Evolutionary conservation across 1,284 basidiomycete genomes (phyloP), one percentile per base, ranked within the genome.

Genomic region (Schizophyllum amplum): DNA sequence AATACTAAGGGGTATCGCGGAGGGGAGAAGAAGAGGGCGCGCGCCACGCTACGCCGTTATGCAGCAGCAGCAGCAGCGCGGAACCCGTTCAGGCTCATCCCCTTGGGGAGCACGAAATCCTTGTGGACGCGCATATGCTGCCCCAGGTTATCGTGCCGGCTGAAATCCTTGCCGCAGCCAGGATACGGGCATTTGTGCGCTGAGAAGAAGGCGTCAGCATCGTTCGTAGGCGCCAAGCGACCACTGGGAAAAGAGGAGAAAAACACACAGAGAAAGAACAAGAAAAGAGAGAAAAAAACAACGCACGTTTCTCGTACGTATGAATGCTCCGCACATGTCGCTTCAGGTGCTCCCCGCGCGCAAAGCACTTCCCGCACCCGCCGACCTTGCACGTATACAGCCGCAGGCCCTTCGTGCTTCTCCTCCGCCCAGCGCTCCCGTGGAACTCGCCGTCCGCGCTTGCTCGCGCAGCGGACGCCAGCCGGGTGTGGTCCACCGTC

Each of bases 81-180:
- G 48, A 50, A 24, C 11, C 21, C 13, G 48, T 21, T 50, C 15
- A 52, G 54, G 21, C 27, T 24, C 23, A 54, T 42, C 47, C 64
- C 62, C 51, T 64, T 60, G 42, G 64, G 63, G 23, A 70, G 66
- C 22, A 70, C 68, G 56, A 68, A 76, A 60, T 76, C 75, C 64
- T 77, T 78, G 60, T 79, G 74, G 60, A 75, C 74, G 65, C 71
- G 77, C 82, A 90, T 84, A 65, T 92, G 89, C 70, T 90, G 87
- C 33, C 83, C 82, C 25, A 93, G 80, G 67, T 94, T 94, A 68
- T 94, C 91, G 65, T 90, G 88, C 53, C 92, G 78, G 68, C 86
- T 90, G 68, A 94, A 94, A 60, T 84, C 82, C 74, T 91, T 91
- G 56, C 80, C 84, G 66, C 92, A 94, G 7, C 81, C 82, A 22